Conservation (phyloP, 441 rosid genomes). For the Omphalea diandra region DNA sequence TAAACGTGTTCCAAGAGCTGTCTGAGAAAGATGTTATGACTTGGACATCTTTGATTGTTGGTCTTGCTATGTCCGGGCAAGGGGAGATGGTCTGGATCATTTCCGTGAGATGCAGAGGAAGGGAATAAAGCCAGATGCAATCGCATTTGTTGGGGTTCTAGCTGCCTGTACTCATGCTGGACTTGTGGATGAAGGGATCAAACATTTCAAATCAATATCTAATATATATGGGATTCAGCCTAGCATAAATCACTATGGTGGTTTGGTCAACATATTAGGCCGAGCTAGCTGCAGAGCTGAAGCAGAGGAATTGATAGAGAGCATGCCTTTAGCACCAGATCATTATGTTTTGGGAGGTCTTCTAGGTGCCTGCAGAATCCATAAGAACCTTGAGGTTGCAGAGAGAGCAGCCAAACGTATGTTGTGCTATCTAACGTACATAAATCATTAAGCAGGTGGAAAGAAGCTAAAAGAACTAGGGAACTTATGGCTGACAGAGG, state of each 20-base stretch:
- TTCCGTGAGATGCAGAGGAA: constrained; percentile 28
- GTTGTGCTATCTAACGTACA: constrained; percentile 32
- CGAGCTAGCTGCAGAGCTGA: constrained; percentile 33
- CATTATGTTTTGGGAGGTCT: constrained; percentile 26
- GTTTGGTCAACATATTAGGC: constrained; percentile 27
- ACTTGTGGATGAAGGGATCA: constrained; percentile 29
- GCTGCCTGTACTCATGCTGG: constrained; percentile 43
- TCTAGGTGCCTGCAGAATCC: constrained; percentile 38
- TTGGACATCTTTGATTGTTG: constrained; percentile 38
- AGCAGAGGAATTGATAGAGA: constrained; percentile 28
- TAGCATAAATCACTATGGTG: constrained; percentile 28
- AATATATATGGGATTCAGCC: constrained; percentile 29
- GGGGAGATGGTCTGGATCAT: constrained; percentile 23
- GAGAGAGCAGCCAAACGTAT: constrained; percentile 33
- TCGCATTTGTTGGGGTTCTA: constrained; percentile 36
- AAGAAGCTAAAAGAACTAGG: constrained; percentile 25
- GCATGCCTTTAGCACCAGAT: constrained; percentile 28
- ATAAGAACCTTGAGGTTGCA: constrained; percentile 30
- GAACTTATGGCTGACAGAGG: constrained; percentile 31
- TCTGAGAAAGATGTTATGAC: constrained; percentile 30
- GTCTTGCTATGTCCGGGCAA: constrained; percentile 34
- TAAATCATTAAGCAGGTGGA: constrained; percentile 28
- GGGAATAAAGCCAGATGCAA: constrained; percentile 31
- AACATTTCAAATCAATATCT: constrained; percentile 30
- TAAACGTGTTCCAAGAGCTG: constrained; percentile 25